These are phyloP conservation scores for Trichoderma sp. DNA, from an alignment of 2,329 filamentous ascomycete species.

Conservation along the genomic window DNA sequence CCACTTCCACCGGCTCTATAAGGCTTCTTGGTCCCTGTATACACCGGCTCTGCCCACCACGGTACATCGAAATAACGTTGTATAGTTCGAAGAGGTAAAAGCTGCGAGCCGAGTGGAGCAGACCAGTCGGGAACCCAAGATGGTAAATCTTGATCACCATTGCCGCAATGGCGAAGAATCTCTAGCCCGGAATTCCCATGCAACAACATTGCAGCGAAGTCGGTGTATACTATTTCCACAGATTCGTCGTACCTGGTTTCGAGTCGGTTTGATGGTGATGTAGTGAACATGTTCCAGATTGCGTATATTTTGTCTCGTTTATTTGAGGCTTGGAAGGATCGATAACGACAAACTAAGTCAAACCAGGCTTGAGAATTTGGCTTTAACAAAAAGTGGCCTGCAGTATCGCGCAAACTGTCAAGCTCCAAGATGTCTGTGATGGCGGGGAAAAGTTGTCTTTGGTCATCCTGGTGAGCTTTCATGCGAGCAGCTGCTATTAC, in stretches of 20 bases:
- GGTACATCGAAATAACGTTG: slow-evolving; percentile 16
- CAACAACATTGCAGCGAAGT: background rate
- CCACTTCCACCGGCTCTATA: background rate
- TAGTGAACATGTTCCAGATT: slow-evolving; percentile 17
- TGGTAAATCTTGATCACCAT: background rate
- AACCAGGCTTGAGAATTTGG: background rate
- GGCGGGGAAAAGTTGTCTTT: background rate
- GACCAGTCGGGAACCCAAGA: slow-evolving; percentile 12
- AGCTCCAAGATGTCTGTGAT: slow-evolving; percentile 12
- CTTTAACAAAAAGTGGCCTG: background rate
- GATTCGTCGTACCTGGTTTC: slow-evolving; percentile 4
- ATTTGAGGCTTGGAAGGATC: background rate
- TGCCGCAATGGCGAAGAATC: slow-evolving; percentile 5
- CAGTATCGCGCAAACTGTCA: slow-evolving; percentile 11
- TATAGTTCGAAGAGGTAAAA: background rate
- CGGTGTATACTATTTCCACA: background rate
- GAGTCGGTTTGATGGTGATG: background rate
- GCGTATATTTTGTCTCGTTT: slow-evolving; percentile 10
- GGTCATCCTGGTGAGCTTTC: slow-evolving; percentile 8
- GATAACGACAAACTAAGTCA: slow-evolving; percentile 11
- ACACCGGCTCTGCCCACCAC: slow-evolving; percentile 8
- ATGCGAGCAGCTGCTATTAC: slow-evolving; percentile 9
- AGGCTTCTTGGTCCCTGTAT: background rate
- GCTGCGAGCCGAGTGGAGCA: background rate
- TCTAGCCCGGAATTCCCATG: background rate